Evolutionary conservation across 306 rosid species (phyloP), one percentile per base, ranked within the genome.

Genomic region (Fragaria nilgerrensis): DNA sequence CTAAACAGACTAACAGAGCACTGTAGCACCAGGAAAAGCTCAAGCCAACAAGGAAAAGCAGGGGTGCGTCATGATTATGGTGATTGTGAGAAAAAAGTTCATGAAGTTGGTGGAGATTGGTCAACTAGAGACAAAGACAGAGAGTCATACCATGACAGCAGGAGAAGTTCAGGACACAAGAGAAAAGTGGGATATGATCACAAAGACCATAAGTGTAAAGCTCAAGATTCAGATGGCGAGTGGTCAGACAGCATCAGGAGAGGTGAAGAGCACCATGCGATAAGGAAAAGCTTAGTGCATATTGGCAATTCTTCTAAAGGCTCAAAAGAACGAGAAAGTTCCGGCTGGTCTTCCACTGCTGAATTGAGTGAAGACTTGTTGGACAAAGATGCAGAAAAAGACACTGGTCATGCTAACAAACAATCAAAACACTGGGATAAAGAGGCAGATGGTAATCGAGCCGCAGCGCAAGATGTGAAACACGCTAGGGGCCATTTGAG

Each of bases 231-330:
- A 36, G 79, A 81, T 79, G 79, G 80, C 75, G 83, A 75, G 45
- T 47, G 50, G 80, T 77, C 65, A 19, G 55, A 69, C 65, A 66
- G 70, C 77, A 79, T 82, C 75, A 65, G 23, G 39, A 25, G 53
- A 50, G 63, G 63, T 65, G 74, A 72, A 73, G 79, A 74, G 76
- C 84, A 27, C 73, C 73, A 25, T 41, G 36, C 19, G 11, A 36
- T 77, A 79, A 84, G 86, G 72, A 73, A 85, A 81, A 80, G 79
- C 52, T 72, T 85, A 48, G 70, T 79, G 74, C 73, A 69, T 22
- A 61, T 9, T 43, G 61, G 37, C n/a, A 43, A 79, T 45, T 68
- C 49, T 77, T 66, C 43, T 39, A 17, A 79, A 68, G 44, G 73
- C 64, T 27, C 55, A 37, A 75, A 29, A 53, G 66, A 11, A 41